Percentiles rank a stretch among this genome's conserved stretches.
phyloP scores from a whole-genome alignment of 148 eudicot species.

The Gaultheria prostrata region DNA sequence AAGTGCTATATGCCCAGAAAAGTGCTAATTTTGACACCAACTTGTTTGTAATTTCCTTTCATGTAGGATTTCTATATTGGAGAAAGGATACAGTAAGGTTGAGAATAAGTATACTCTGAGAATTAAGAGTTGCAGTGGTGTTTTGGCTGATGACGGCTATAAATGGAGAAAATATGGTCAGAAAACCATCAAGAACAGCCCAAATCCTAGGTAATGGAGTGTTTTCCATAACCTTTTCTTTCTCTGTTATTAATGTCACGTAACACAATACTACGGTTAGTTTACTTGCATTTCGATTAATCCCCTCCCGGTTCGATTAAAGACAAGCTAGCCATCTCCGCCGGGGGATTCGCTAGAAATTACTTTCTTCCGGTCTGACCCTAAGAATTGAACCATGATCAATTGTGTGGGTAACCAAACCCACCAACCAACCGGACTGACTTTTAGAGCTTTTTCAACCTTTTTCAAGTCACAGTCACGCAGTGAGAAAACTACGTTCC shows the following conservation, averaged over 20 bases:
- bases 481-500: no score
- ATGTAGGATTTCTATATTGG: constrained; percentile 38
- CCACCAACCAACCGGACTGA: no score
- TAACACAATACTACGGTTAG: no score
- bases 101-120: constrained; percentile 63
- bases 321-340: no score
- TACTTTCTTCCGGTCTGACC: no score
- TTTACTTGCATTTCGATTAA: no score
- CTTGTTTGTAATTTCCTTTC: not conserved
- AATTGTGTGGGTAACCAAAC: no score
- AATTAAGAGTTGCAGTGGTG: constrained; percentile 49
- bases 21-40: not conserved
- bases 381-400: no score
- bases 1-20: not conserved
- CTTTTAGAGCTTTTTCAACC: no score
- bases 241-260: not conserved
- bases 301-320: no score
- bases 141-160: constrained; percentile 72
- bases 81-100: constrained; percentile 40
- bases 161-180: constrained; percentile 94
- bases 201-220: constrained; percentile 59
- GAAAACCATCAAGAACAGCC: constrained; percentile 73
- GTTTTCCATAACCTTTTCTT: not conserved
- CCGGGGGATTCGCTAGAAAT: no score
- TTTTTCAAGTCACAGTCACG: no score